Evolutionary conservation across 495 filamentous ascomycete species (phyloP).

Genomic region (Trichoderma gamsii): DNA sequence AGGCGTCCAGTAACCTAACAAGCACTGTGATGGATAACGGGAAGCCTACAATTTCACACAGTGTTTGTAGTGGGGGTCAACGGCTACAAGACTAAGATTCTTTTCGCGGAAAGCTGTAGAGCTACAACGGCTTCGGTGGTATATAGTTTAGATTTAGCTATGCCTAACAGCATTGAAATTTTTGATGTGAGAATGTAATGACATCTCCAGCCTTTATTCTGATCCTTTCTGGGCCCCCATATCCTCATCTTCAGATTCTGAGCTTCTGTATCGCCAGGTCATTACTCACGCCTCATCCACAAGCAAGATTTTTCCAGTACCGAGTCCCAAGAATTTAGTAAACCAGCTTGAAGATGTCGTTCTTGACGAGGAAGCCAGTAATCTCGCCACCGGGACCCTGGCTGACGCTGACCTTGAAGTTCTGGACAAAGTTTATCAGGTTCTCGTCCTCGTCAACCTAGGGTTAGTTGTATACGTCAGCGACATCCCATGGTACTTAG

Average conservation of each 20-base stretch:
- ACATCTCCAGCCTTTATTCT: conserved; percentile 8
- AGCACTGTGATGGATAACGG: background rate
- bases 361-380: conserved; percentile 66
- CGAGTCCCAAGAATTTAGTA: conserved; percentile 39
- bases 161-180: background rate
- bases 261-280: background rate
- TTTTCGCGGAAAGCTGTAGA: background rate
- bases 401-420: conserved; percentile 61
- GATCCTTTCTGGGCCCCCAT: background rate
- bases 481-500: background rate
- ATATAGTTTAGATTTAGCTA: background rate
- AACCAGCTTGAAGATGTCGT: conserved; percentile 86
- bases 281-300: background rate
- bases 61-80: background rate
- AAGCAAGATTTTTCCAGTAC: background rate
- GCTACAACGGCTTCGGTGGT: background rate
- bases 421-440: conserved; percentile 80
- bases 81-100: background rate
- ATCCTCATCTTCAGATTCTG: background rate
- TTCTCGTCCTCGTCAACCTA: conserved; percentile 76
- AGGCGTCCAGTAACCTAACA: background rate
- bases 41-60: background rate
- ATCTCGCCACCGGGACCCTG: conserved; percentile 51
- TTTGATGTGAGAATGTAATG: background rate
- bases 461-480: conserved; percentile 4